Base-by-base conservation (phyloP, 192 early-diverging fungal genomes). In the Entrophospora sp. region DNA sequence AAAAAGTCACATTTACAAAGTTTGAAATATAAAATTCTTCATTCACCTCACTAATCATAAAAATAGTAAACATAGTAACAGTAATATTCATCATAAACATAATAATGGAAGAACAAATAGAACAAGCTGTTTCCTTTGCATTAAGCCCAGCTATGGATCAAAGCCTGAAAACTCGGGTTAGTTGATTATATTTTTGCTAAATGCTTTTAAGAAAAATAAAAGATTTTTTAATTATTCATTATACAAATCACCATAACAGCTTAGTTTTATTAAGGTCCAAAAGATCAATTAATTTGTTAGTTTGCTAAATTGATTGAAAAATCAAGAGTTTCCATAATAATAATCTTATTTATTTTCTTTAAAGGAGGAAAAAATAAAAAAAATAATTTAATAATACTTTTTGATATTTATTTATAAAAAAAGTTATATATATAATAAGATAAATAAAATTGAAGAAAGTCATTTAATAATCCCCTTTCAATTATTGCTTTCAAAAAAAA, bases 91-190 rank as follows among this genome's bases (percentile, higher is more conserved):
- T 43, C 42, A 43, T 10, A 43, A 12, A 16, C 18, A 18, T 16
- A 18, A 61, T 43, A 45, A 61, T 61, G 60, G 60, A 61, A 30
- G 87, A 88, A 67, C 88, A 90, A 69, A 85, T 91, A 64, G 89
- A 87, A 75, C 78, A 91, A 73, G 89, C 89, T 18, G 89, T 91
- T 59, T 79, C 82, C 62, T 87, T 78, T 69, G 90, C 92, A 27
- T 76, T 91, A 28, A 87, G 88, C 76, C 89, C 89, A 16, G 69
- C 73, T 28, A 83, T 82, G 14, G 81, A 87, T 67, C 80, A 78
- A 24, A 77, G 75, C 35, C 59, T 91, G 57, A 87, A 89, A 73
- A 68, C 78, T 37, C 90, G 93, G 85, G 88, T 89, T 83, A 68
- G 77, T 70, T 38, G 22, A 32, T 36, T 28, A 5, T 27, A 8